phyloP scores from a whole-genome alignment of 306 rosid species.

The Quercus parvula region DNA sequence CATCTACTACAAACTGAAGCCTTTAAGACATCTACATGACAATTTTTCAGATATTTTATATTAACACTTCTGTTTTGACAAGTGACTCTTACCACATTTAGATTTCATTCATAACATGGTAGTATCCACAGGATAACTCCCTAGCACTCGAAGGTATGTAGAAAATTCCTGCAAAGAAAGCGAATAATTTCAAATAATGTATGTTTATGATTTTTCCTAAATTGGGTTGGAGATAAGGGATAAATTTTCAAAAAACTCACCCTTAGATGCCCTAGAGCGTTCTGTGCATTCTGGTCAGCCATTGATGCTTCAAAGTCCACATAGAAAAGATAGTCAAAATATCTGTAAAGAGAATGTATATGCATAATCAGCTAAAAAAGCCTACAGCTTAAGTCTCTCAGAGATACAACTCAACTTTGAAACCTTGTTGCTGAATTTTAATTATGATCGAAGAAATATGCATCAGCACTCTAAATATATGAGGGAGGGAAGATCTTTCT shows the following conservation, averaged over 20 bases:
- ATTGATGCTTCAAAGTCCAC: constrained; percentile 96
- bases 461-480: constrained; percentile 1
- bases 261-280: constrained; percentile 76
- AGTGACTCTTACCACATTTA: constrained; percentile 21
- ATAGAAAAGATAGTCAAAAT: constrained; percentile 89
- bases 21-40: background rate
- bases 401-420: background rate
- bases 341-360: constrained; percentile 42
- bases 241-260: constrained; percentile 20
- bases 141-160: constrained; percentile 91
- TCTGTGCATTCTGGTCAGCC: constrained; percentile 92
- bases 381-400: constrained; percentile 1
- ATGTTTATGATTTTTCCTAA: constrained; percentile 14
- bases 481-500: constrained; percentile 17
- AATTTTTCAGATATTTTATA: background rate
- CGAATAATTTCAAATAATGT: constrained; percentile 13
- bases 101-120: constrained; percentile 40
- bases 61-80: background rate
- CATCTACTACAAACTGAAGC: background rate
- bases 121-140: constrained; percentile 92
- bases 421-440: constrained; percentile 2
- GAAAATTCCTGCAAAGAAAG: constrained; percentile 71
- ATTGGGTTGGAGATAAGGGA: background rate
- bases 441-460: constrained; percentile 4
- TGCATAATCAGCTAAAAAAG: constrained; percentile 22